These are phyloP conservation scores for Trichoderma koningii DNA, from an alignment of 2,329 filamentous ascomycete species.

Conservation along the genomic window DNA sequence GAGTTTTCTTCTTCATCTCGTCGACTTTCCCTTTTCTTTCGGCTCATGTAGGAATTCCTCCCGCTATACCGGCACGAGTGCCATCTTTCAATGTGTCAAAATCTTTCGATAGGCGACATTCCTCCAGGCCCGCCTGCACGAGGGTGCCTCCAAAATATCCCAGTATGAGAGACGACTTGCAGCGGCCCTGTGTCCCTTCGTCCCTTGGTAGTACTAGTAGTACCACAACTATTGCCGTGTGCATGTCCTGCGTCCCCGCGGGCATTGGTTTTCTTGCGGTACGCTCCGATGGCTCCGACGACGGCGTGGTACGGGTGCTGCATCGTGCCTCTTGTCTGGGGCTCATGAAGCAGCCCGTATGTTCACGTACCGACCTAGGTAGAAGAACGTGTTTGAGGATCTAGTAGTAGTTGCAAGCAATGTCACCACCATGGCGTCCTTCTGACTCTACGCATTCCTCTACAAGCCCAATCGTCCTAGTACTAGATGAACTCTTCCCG, in stretches of 20 bases:
- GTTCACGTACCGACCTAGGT: no score
- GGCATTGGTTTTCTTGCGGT: neutral
- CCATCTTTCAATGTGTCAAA: conserved; percentile 1
- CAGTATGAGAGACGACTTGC: no score
- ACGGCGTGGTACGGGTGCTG: neutral
- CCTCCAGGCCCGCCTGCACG: neutral
- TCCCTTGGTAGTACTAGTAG: no score
- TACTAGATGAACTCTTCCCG: no score
- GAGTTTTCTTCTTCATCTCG: conserved; percentile 7
- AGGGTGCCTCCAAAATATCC: neutral
- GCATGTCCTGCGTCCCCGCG: neutral
- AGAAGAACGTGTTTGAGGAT: neutral
- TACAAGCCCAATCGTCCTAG: neutral
- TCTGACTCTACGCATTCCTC: no score
- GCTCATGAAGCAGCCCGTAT: neutral
- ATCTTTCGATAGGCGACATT: neutral
- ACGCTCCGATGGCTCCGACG: conserved; percentile 19
- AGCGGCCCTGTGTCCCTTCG: no score
- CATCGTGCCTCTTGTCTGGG: neutral
- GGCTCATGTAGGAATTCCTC: no score
- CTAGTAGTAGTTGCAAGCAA: conserved; percentile 17
- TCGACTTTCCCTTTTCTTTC: neutral
- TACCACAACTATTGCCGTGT: no score
- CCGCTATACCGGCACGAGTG: neutral
- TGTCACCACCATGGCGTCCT: neutral